A percentile compares a stretch with the other conserved stretches of the same genome.
These are phyloP conservation scores for Ophiostoma perfectum DNA, from an alignment of 2,329 filamentous ascomycete genomes.

Conservation along the genomic window DNA sequence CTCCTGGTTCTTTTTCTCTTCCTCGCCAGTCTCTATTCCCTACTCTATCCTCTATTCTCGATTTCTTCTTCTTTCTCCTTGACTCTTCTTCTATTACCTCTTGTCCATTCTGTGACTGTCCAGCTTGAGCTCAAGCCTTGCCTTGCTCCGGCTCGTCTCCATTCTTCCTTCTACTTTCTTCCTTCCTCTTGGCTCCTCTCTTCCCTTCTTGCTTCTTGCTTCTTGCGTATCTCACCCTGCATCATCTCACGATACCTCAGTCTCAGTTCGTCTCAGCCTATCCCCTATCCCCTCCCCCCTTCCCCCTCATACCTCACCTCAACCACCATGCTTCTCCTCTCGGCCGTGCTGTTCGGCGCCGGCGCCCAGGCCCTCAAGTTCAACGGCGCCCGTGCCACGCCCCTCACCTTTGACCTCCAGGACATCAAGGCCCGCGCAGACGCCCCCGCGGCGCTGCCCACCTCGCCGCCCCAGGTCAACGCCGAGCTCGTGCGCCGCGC, in stretches of 20 bases:
- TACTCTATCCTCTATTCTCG: neutral
- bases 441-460: neutral
- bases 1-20: neutral
- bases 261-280: neutral
- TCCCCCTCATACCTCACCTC: neutral
- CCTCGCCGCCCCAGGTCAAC: constrained; percentile 16
- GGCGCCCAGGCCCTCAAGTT: constrained; percentile 19
- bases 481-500: constrained; percentile 15
- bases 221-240: too few species aligned
- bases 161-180: too few species aligned
- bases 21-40: neutral
- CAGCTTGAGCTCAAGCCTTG: neutral
- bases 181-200: too few species aligned
- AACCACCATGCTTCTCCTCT: neutral
- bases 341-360: constrained; percentile 20
- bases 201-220: too few species aligned
- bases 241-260: too few species aligned
- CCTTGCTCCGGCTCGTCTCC: too few species aligned
- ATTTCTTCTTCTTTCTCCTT: neutral
- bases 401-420: neutral
- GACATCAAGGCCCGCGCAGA: neutral
- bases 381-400: constrained; percentile 15
- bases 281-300: neutral
- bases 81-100: neutral
- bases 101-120: neutral